Base-by-base conservation (phyloP, 345 rosid species). In the Excoecaria agallocha region DNA sequence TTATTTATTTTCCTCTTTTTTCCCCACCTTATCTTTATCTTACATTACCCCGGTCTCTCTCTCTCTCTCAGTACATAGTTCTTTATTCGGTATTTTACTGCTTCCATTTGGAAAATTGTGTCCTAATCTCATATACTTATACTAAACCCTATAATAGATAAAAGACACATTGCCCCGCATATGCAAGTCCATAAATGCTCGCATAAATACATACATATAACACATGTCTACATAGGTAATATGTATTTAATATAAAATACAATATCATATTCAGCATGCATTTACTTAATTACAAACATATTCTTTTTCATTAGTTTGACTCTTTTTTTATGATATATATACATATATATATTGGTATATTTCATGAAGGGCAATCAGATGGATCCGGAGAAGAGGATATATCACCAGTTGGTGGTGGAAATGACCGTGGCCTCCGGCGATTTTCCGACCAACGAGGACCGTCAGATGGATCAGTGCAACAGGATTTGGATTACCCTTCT, bases 331-430 rank as follows among this genome's bases (percentile, higher is more conserved):
- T 62, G 52, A 17, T 76, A n/a, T 61, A 52, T 57, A 20, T 35
- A n/a, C n/a, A n/a, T n/a, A 52, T 60, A 71, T 20, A 65, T 13
- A n/a, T n/a, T n/a, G n/a, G n/a, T n/a, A n/a, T n/a, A 43, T 56
- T 6, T 61, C 65, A 75, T 56, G 30, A 69, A 85, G 86, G 87
- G 22, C 82, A 82, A 77, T 78, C 94, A 74, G 97, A 90, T 82
- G 96, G 91, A 73, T 89, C 92, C 41, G 93, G 90, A 60, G 94
- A 92, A 71, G 94, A 92, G 68, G 93, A 90, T 72, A 76, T 83
- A 63, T 84, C 86, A 16, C 85, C 84, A 6, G 76, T 83, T 66
- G 90, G 80, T 37, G 84, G 77, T 37, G 77, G 72, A 69, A 77
- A 45, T 75, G 88, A 82, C 50, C 76, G 68, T 48, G 80, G 80